A percentile compares a stretch with the other conserved stretches of the same genome.
Evolutionary conservation across 2,329 filamentous ascomycete species (phyloP).

Genomic region (Orbilia ellipsospora): DNA sequence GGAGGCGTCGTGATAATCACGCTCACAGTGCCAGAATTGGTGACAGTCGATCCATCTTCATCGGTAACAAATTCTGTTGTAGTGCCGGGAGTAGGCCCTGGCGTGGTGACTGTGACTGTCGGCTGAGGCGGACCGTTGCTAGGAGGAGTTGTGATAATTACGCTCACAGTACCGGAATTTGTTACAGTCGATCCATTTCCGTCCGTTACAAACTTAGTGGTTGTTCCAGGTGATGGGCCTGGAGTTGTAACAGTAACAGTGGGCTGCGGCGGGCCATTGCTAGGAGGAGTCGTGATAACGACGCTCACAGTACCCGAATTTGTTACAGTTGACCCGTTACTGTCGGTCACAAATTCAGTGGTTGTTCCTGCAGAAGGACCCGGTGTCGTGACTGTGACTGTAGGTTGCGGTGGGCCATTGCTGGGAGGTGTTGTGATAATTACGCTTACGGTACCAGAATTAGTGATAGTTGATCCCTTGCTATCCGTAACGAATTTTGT

Average conservation of each 20-base stretch:
- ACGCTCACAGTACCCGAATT: constrained; percentile 4
- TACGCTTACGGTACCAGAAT: constrained; percentile 6
- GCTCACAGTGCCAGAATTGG: neutral
- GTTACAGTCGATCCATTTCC: neutral
- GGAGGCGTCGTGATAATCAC: neutral
- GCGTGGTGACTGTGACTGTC: neutral
- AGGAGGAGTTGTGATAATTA: constrained; percentile 6
- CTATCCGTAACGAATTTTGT: neutral
- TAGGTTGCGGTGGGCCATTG: too few species aligned
- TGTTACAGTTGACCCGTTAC: neutral
- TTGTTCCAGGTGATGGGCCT: neutral
- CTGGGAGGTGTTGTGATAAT: too few species aligned
- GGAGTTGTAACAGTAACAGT: constrained; percentile 1
- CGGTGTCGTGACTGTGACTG: too few species aligned
- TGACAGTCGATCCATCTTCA: neutral
- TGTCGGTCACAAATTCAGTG: neutral
- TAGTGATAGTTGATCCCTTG: neutral
- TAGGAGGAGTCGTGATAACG: neutral
- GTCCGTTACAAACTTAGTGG: neutral
- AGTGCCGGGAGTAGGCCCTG: neutral
- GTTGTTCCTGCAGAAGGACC: too few species aligned
- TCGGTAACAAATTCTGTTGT: neutral
- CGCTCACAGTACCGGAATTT: constrained; percentile 4
- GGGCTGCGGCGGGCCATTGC: neutral
- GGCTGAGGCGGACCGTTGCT: neutral